Base-by-base conservation (phyloP, 257 asterid genomes). In the Solanum bulbocastanum region DNA sequence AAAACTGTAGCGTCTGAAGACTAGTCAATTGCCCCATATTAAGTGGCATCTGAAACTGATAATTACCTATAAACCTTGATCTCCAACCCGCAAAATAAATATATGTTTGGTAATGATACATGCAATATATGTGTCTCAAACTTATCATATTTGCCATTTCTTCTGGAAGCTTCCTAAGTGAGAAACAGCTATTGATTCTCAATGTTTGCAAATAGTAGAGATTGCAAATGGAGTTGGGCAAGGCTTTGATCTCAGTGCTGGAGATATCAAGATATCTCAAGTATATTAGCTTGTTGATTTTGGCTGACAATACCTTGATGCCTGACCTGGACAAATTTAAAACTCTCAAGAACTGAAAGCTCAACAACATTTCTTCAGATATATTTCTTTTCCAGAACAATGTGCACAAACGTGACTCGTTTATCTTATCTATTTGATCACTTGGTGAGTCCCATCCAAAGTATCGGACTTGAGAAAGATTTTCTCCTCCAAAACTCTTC, bases 121-220 rank as follows among this genome's bases (percentile, higher is more conserved):
- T 25, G 5, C 7, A 58, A 62, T 87, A 56, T 20, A 91, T 88
- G 82, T 91, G 91, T 56, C 92, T 89, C 83, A 91, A 73, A 65
- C 86, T 88, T 23, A 89, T 32, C 69, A 89, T 68, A 87, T 86
- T 22, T 22, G 7, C 35, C 83, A 91, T 39, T 7, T 74, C 22
- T 4, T 66, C 36, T 2, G 89, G 92, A 39, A 90, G 87, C 69
- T 11, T 15, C 10, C 13, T 60, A 20, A 13, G 73, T 12, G 16
- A 66, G 6, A 0, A 15, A 66, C 58, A 86, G 0, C 9, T 3
- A 27, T 2, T 6, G 6, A 84, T 25, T 33, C 30, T 49, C 13
- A 91, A n/a, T n/a, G 93, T 90, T 46, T 83, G 89, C 84, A 87
- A 71, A 69, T 79, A 37, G 37, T 85, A 86, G 25, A 87, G 20